phyloP scores from a whole-genome alignment of 202 grass and related monocot genomes.

The Schoenoplectus tabernaemontani region DNA sequence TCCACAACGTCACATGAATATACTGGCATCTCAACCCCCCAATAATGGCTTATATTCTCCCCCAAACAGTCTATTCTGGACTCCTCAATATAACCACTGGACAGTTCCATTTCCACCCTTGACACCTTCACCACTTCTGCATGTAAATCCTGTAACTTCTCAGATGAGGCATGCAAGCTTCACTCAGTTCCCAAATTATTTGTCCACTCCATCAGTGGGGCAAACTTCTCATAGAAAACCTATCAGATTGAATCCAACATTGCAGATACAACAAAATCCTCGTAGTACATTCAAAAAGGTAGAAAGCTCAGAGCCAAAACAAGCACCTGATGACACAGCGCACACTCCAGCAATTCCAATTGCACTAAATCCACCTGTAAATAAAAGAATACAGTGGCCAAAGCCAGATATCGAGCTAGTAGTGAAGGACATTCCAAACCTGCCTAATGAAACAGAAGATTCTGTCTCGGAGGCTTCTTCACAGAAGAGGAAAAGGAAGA shows the following conservation, averaged over 20 bases:
- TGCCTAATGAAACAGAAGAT: neutral
- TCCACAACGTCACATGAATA: neutral
- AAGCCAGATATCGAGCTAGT: conserved; percentile 12
- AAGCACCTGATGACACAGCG: neutral
- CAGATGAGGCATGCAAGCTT: neutral
- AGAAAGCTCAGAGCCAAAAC: neutral
- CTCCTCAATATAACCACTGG: neutral
- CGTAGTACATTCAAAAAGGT: neutral
- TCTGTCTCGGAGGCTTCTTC: neutral
- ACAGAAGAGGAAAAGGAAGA: neutral
- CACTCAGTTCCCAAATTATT: neutral
- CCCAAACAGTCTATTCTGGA: neutral
- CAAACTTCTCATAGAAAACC: conserved; percentile 5
- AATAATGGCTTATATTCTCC: neutral
- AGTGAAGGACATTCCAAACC: neutral
- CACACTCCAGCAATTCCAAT: neutral
- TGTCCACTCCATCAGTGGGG: neutral
- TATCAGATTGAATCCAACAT: neutral
- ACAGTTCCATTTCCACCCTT: neutral
- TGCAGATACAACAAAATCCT: neutral
- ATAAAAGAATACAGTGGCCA: neutral
- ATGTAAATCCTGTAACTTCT: neutral
- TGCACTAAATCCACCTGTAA: neutral
- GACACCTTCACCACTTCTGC: neutral
- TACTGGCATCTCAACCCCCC: neutral